These are phyloP conservation scores for Wickerhamomyces mucosus DNA, from an alignment of 805 yeast species.

Conservation along the genomic window DNA sequence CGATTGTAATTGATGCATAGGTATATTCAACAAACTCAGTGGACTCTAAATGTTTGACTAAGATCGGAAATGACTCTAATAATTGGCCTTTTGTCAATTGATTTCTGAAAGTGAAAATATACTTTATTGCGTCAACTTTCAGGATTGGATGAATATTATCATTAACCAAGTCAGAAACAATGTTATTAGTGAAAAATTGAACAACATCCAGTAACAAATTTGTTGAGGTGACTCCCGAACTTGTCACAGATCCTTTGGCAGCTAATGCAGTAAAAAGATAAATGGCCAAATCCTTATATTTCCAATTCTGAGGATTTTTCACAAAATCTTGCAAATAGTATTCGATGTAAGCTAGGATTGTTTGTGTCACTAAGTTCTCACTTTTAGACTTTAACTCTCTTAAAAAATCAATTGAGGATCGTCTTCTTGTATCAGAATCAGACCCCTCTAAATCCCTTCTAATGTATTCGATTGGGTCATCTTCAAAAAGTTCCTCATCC, in stretches of 20 bases:
- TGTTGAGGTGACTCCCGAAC: conserved; percentile 79
- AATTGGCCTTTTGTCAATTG: conserved; percentile 85
- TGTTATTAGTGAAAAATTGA: conserved; percentile 68
- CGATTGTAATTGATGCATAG: conserved; percentile 88
- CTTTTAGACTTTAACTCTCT: conserved; percentile 76
- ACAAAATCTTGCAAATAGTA: conserved; percentile 48
- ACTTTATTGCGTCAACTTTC: conserved; percentile 88
- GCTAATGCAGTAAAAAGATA: conserved; percentile 85
- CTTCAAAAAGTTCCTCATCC: conserved; percentile 91
- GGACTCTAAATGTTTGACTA: conserved; percentile 60
- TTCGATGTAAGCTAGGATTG: conserved; percentile 64
- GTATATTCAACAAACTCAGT: conserved; percentile 79
- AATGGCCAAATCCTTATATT: conserved; percentile 76
- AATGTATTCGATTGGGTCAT: conserved; percentile 90
- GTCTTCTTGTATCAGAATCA: conserved; percentile 85
- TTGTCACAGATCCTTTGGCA: conserved; percentile 81
- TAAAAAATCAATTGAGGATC: conserved; percentile 87
- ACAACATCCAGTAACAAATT: conserved; percentile 81
- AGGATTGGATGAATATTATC: conserved; percentile 61
- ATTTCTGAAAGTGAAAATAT: conserved; percentile 81
- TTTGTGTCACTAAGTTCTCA: conserved; percentile 63
- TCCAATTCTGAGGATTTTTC: conserved; percentile 55
- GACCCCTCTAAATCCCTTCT: conserved; percentile 93
- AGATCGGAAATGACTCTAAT: conserved; percentile 65
- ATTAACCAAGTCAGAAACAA: conserved; percentile 73